phyloP scores from a whole-genome alignment of 257 asterid genomes.

The Primulina eburnea region DNA sequence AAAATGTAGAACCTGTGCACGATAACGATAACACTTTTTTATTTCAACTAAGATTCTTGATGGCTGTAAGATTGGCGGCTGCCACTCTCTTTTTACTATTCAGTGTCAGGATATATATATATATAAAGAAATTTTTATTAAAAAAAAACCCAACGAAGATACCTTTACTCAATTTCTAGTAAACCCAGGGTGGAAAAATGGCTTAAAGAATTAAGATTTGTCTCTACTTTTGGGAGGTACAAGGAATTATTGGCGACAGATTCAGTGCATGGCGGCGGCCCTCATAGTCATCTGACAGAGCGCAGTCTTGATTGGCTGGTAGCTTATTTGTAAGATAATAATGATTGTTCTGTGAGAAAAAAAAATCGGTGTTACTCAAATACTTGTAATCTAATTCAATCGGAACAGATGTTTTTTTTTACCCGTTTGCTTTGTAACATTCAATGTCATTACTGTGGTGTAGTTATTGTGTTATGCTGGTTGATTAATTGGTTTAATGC shows the following conservation, averaged over 20 bases:
- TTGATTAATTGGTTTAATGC: background rate
- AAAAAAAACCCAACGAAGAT: no score
- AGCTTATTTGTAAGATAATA: background rate
- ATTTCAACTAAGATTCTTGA: background rate
- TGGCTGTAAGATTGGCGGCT: background rate
- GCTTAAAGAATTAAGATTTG: background rate
- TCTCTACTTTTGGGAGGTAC: no score
- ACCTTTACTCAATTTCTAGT: background rate
- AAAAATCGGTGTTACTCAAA: no score
- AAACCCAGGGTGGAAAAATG: background rate
- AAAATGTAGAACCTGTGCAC: no score
- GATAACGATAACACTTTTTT: background rate
- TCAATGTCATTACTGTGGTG: no score
- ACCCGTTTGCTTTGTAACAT: background rate
- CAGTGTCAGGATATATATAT: no score
- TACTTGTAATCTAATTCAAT: background rate
- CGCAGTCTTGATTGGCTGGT: no score
- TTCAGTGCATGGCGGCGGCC: conserved; percentile 38
- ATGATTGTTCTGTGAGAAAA: background rate
- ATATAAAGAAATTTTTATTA: no score
- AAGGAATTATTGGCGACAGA: background rate
- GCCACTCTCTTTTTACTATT: background rate
- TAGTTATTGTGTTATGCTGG: no score
- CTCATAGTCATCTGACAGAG: background rate
- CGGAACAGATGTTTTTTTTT: no score